phyloP scores from a whole-genome alignment of 1,284 basidiomycete genomes.

The Neonothopanus nambi region DNA sequence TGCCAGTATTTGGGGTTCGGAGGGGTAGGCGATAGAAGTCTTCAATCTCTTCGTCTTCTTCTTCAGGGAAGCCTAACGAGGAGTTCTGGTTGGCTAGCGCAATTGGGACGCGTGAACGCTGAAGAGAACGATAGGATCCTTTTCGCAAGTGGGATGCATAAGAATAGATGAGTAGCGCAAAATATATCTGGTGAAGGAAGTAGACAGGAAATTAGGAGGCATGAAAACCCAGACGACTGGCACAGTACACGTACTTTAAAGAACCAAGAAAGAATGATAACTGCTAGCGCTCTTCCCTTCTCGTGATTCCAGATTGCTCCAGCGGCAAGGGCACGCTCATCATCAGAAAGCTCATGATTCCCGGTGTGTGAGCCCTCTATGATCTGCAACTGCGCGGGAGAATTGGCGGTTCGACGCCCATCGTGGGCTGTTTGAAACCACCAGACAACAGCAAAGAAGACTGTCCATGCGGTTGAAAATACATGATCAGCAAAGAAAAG shows the following conservation, averaged over 20 bases:
- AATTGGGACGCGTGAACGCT: slow-evolving; percentile 51
- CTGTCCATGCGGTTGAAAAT: slow-evolving; percentile 89
- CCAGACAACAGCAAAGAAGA: slow-evolving; percentile 88
- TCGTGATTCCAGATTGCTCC: slow-evolving; percentile 88
- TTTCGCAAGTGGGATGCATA: slow-evolving; percentile 92
- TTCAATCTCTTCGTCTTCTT: slow-evolving; percentile 59
- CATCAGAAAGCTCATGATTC: slow-evolving; percentile 54
- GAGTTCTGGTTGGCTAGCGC: slow-evolving; percentile 39
- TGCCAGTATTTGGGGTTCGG: slow-evolving; percentile 37
- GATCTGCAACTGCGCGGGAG: slow-evolving; percentile 83
- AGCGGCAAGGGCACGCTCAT: slow-evolving; percentile 69
- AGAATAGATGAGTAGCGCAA: slow-evolving; percentile 89
- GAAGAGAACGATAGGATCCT: slow-evolving; percentile 86
- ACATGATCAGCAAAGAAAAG: slow-evolving; percentile 92
- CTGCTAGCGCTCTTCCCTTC: slow-evolving; percentile 76
- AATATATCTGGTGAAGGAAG: slow-evolving; percentile 72
- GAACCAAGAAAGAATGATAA: slow-evolving; percentile 85
- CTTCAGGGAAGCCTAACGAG: slow-evolving; percentile 44
- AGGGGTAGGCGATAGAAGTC: slow-evolving; percentile 67
- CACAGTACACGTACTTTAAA: slow-evolving; percentile 68
- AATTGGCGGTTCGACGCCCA: slow-evolving; percentile 77
- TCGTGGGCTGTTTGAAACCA: slow-evolving; percentile 93
- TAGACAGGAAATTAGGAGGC: background rate
- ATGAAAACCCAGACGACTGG: background rate
- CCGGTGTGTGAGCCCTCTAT: slow-evolving; percentile 56